These are phyloP conservation scores for Firmiana major DNA, from an alignment of 345 rosid genomes.

Conservation along the genomic window DNA sequence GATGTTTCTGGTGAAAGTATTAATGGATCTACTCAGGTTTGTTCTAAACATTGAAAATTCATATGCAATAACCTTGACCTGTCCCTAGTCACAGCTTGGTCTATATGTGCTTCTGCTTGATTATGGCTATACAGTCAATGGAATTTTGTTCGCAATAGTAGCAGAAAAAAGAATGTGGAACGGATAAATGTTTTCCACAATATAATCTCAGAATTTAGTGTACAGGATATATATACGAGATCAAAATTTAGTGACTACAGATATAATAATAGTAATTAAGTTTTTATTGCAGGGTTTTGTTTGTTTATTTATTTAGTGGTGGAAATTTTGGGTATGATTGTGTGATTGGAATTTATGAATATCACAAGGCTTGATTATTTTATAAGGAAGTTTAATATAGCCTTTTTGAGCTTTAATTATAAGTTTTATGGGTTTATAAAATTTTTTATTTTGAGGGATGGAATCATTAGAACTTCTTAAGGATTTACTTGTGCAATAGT, in stretches of 20 bases:
- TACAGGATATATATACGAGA: background rate
- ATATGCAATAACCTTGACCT: conserved; percentile 12
- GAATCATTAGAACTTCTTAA: background rate
- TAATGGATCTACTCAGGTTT: conserved; percentile 54
- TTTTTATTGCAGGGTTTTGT: background rate
- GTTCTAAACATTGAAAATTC: background rate
- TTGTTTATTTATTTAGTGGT: background rate
- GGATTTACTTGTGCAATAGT: background rate
- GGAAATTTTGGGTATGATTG: background rate
- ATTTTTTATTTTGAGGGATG: background rate
- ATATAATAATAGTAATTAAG: background rate
- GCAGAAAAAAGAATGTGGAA: background rate
- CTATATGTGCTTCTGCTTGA: conserved; percentile 2
- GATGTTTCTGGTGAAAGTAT: conserved; percentile 37
- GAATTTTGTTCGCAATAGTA: background rate
- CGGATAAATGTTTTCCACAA: background rate
- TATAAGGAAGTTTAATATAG: background rate
- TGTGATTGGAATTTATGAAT: background rate
- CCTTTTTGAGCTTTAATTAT: background rate
- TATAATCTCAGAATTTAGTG: background rate
- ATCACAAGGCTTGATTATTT: background rate
- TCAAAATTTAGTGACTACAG: background rate
- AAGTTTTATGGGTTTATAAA: background rate
- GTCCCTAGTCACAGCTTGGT: background rate
- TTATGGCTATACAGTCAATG: background rate